Percentiles rank a stretch among this genome's conserved stretches.
Evolutionary conservation across 495 filamentous ascomycete species (phyloP).

Genomic region (Penicillium flavigenum): DNA sequence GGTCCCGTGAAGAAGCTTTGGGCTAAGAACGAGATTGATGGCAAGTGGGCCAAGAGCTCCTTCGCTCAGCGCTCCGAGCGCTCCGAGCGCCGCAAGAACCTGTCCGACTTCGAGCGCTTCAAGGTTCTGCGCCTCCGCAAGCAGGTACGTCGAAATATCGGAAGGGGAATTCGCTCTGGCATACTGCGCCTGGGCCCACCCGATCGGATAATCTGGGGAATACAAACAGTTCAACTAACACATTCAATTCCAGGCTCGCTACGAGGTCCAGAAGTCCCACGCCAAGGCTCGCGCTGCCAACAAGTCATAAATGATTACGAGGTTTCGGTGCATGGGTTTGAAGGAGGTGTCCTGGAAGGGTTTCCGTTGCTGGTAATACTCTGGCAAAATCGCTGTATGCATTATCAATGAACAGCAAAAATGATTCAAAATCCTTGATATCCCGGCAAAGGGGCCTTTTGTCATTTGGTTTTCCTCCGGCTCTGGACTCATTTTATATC

Average conservation of each 20-base stretch:
- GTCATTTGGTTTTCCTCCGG: slow-evolving; percentile 24
- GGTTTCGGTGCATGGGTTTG: slow-evolving; percentile 51
- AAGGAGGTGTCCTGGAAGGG: slow-evolving; percentile 50
- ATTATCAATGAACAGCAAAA: slow-evolving; percentile 52
- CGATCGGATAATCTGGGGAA: slow-evolving; percentile 8
- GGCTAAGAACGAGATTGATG: slow-evolving; percentile 82
- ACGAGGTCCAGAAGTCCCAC: slow-evolving; percentile 90
- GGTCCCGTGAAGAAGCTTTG: slow-evolving; percentile 79
- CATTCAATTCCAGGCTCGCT: slow-evolving; percentile 60
- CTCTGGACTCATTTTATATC: slow-evolving; percentile 29
- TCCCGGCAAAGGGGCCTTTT: slow-evolving; percentile 39
- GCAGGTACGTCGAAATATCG: slow-evolving; percentile 61
- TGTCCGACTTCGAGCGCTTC: slow-evolving; percentile 99
- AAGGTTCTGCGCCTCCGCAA: slow-evolving; percentile 98
- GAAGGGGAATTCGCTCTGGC: background rate
- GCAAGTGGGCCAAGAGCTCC: slow-evolving; percentile 82
- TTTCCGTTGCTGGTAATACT: slow-evolving; percentile 48
- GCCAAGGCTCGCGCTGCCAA: slow-evolving; percentile 67
- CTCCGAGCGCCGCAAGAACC: slow-evolving; percentile 78
- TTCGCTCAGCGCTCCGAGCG: slow-evolving; percentile 87
- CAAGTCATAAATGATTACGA: slow-evolving; percentile 53
- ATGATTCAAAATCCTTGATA: slow-evolving; percentile 53
- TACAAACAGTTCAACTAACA: slow-evolving; percentile 17
- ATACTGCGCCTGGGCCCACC: slow-evolving; percentile 6
- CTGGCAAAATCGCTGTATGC: slow-evolving; percentile 50